Conservation (phyloP, 2,329 filamentous ascomycete genomes). For the Diplocarpon rosae region DNA sequence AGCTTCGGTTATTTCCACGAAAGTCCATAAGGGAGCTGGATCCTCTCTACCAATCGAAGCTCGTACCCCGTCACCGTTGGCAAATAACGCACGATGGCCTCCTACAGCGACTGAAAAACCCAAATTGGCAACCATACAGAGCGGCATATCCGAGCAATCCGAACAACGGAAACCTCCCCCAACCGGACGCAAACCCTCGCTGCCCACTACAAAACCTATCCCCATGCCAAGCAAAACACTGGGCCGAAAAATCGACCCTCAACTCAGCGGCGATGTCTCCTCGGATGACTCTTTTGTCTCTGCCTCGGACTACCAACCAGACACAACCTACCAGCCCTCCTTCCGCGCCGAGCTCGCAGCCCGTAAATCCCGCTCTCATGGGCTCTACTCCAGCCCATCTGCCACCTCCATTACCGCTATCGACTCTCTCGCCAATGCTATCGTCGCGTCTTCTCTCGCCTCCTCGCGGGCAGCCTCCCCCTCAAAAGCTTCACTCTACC, state of each 20-base stretch:
- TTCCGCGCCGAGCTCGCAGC: slow-evolving; percentile 20
- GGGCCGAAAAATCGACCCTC: slow-evolving; percentile 2
- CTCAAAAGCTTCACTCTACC: slow-evolving; percentile 11
- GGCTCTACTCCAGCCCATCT: slow-evolving; percentile 9
- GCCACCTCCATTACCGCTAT: slow-evolving; percentile 35
- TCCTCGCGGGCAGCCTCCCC: slow-evolving; percentile 42
- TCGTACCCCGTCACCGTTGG: slow-evolving; percentile 5
- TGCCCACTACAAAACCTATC: slow-evolving; percentile 13
- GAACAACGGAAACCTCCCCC: slow-evolving; percentile 5
- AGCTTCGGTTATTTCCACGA: slow-evolving; percentile 2
- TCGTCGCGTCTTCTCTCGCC: slow-evolving; percentile 64
- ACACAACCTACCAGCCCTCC: slow-evolving; percentile 13
- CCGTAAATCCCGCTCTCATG: slow-evolving; percentile 11
- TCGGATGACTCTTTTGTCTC: slow-evolving; percentile 28
- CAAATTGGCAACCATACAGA: slow-evolving; percentile 5
- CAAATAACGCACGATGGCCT: slow-evolving; percentile 1
- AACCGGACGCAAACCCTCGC: slow-evolving; percentile 7
- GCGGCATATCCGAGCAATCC: slow-evolving; percentile 1
- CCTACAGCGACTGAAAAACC: slow-evolving; percentile 5
- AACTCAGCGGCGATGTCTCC: slow-evolving; percentile 14
- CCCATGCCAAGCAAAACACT: slow-evolving; percentile 5
- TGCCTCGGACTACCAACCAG: slow-evolving; percentile 19
- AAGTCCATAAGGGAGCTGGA: slow-evolving; percentile 7
- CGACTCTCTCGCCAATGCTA: slow-evolving; percentile 59
- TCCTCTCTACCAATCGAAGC: background rate